These are phyloP conservation scores for Clitocybe nebularis DNA, from an alignment of 1,284 basidiomycete genomes.

Conservation along the genomic window DNA sequence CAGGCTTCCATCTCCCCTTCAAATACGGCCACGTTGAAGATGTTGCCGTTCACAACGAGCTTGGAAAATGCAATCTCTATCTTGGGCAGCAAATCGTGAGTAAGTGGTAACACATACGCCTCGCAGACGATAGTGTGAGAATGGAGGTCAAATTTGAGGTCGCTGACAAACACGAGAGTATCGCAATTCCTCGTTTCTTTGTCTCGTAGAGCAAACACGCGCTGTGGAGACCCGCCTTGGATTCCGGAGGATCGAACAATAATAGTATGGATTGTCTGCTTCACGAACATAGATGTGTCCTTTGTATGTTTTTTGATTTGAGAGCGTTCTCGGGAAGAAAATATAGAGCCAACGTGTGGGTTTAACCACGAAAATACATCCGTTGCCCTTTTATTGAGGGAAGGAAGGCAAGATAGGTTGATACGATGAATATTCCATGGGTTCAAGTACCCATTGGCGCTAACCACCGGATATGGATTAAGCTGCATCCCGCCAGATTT, in stretches of 20 bases:
- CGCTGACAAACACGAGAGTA: constrained; percentile 25
- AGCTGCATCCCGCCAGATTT: constrained; percentile 24
- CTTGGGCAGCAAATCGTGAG: constrained; percentile 10
- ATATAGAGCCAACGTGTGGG: constrained; percentile 22
- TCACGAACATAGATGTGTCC: constrained; percentile 24
- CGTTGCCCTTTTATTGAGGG: constrained; percentile 12
- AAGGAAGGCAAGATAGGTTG: constrained; percentile 21
- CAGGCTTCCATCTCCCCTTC: constrained; percentile 27
- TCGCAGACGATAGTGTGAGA: constrained; percentile 30
- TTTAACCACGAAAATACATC: constrained; percentile 19
- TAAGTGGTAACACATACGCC: constrained; percentile 27
- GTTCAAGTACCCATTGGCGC: constrained; percentile 2
- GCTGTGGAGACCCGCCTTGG: constrained; percentile 10
- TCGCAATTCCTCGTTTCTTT: constrained; percentile 18
- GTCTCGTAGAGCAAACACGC: constrained; percentile 19
- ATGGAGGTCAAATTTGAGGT: constrained; percentile 25
- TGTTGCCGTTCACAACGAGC: constrained; percentile 9
- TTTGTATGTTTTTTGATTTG: constrained; percentile 18
- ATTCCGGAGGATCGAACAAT: constrained; percentile 20
- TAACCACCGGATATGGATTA: constrained; percentile 23
- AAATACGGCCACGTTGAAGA: constrained; percentile 13
- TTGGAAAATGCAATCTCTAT: constrained; percentile 9
- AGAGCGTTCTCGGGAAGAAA: constrained; percentile 26
- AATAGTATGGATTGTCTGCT: constrained; percentile 24
- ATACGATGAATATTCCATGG: constrained; percentile 30